Base-by-base conservation (phyloP, 2,329 filamentous ascomycete genomes). In the Xylaria sp. region DNA sequence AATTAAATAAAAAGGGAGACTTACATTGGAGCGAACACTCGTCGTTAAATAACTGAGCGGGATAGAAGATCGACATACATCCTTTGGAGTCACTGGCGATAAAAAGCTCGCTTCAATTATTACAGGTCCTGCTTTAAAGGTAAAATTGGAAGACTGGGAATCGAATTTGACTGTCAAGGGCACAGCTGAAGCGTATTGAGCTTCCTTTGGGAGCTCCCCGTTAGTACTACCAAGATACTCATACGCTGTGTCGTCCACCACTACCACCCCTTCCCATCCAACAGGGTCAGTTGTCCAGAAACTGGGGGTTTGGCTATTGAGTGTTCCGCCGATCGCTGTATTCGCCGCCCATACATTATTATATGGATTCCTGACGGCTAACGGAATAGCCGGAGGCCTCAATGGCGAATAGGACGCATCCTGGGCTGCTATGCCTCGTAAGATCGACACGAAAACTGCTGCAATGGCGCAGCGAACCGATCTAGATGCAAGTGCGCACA, bases 31-130 rank as follows among this genome's bases (percentile, higher is more conserved):
- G 65, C 88, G 84, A 13, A 91, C 90, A 73, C 89, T 81, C 20
- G 94, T 84, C 1, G 87, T 91, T 66, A 96, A 75, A 77, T 97
- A 97, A 40, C 91, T 90, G 2, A 93, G 92, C 11, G 93, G 93
- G 40, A 94, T 88, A 11, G 92, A 90, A 82, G 93, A 92, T 66
- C 92, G 87, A 74, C 94, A 84, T 59, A 91, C 93, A 66, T 92
- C 94, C 2, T 90, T 92, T 1, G 92, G 92, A 0, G 91, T 94
- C 46, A 95, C 90, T 1, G 92, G 92, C 2, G 92, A 94, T 61
- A 94, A 83, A 79, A 91, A 86, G 15, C 83, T 84, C 7, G 86
- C 79, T 0, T 79, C 81, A 26, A 87, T 71, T 9, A 74, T 79
- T 6, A 82, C 74, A 6, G 73, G 74, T 0, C 73, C 74, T 0